Percentiles rank a stretch among this genome's conserved stretches.
These are phyloP conservation scores for Yamadazyma dendronema DNA, from an alignment of 1,139 yeast genomes.

Conservation along the genomic window DNA sequence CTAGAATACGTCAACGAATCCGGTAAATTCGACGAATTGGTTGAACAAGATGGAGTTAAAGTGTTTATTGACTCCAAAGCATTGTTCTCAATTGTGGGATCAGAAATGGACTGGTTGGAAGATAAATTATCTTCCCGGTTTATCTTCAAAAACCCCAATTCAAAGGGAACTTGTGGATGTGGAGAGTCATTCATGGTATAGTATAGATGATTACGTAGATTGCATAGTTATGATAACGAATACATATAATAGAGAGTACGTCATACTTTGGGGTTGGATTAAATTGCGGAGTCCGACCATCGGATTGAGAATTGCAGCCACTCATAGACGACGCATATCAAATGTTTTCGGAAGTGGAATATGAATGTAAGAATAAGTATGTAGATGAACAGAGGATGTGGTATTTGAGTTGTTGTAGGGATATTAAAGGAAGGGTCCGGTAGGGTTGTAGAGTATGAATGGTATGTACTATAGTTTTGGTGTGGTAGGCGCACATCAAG, in stretches of 20 bases:
- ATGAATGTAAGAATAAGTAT: too few species aligned
- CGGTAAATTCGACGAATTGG: slow-evolving; percentile 90
- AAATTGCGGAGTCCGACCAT: background rate
- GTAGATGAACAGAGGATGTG: too few species aligned
- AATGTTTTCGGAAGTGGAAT: too few species aligned
- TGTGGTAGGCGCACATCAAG: too few species aligned
- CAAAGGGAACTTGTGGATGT: slow-evolving; percentile 97
- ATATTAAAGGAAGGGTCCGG: too few species aligned
- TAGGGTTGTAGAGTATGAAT: too few species aligned
- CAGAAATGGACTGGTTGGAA: slow-evolving; percentile 98
- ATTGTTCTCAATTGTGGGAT: slow-evolving; percentile 88
- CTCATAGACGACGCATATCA: background rate
- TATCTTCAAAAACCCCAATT: slow-evolving; percentile 90
- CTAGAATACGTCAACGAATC: slow-evolving; percentile 86
- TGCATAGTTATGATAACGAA: slow-evolving; percentile 6
- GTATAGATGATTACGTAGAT: slow-evolving; percentile 5
- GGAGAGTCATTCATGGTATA: slow-evolving; percentile 97
- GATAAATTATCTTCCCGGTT: slow-evolving; percentile 87
- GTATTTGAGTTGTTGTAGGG: too few species aligned
- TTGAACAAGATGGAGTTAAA: slow-evolving; percentile 90
- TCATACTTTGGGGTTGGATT: too few species aligned
- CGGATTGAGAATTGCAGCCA: background rate
- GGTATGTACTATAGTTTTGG: too few species aligned
- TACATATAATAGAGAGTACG: too few species aligned
- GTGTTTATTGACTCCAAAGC: slow-evolving; percentile 95